Conservation (phyloP, 1,139 yeast genomes). For the Candida tetrigidarum region DNA sequence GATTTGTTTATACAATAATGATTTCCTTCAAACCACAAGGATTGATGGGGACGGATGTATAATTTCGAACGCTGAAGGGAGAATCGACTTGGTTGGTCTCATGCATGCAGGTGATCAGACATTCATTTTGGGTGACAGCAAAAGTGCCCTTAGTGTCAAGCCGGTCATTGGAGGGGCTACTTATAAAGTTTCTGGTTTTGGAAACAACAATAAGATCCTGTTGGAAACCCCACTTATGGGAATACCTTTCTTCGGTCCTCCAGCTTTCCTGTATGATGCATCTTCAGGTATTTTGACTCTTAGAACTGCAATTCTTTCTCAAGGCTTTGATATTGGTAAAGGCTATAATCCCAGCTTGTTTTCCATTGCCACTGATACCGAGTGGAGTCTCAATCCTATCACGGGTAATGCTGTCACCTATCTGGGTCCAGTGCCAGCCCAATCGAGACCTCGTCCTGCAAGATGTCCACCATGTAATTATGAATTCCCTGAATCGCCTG, state of each 20-base stretch:
- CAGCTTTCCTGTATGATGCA: constrained; percentile 5
- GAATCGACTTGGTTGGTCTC: neutral
- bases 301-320: neutral
- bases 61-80: neutral
- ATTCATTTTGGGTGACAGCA: neutral
- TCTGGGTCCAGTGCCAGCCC: neutral
- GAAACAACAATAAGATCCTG: constrained; percentile 1
- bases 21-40: neutral
- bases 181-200: constrained; percentile 3
- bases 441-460: no score
- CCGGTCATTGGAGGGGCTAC: neutral
- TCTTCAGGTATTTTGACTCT: neutral
- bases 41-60: constrained; percentile 1
- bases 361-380: neutral
- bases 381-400: constrained; percentile 4
- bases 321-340: neutral
- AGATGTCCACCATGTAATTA: neutral
- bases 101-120: neutral
- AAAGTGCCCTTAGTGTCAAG: neutral
- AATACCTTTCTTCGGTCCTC: constrained; percentile 13
- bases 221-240: constrained; percentile 7
- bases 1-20: neutral
- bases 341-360: neutral
- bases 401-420: neutral
- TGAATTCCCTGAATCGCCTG: neutral